Evolutionary conservation across 352 stramenopile genomes (phyloP).

Genomic region (Globisporangium nagaii): DNA sequence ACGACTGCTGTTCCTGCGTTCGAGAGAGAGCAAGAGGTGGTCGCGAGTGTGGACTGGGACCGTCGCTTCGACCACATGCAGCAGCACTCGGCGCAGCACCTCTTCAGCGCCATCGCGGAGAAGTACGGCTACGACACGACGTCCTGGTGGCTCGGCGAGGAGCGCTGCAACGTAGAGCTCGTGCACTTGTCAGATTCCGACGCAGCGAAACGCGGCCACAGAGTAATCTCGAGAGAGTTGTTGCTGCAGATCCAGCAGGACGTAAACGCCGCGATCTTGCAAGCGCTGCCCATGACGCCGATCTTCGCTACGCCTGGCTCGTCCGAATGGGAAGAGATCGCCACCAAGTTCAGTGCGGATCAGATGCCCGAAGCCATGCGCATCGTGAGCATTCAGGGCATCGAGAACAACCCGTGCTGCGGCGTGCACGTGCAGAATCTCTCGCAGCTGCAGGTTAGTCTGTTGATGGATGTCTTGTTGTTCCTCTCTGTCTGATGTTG

Average conservation of each 20-base stretch:
- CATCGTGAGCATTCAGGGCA: conserved; percentile 69
- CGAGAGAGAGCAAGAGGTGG: conserved; percentile 38
- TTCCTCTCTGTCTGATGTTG: no score
- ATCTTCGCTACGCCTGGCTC: conserved; percentile 48
- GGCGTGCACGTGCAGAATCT: conserved; percentile 81
- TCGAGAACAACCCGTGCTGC: conserved; percentile 87
- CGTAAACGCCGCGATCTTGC: conserved; percentile 71
- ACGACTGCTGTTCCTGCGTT: conserved; percentile 25
- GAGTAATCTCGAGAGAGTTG: conserved; percentile 24
- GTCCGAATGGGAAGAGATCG: conserved; percentile 47
- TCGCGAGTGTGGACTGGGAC: conserved; percentile 61
- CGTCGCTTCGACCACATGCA: conserved; percentile 87
- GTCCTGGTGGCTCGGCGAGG: conserved; percentile 71
- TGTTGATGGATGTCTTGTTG: not conserved
- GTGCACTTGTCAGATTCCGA: conserved; percentile 22
- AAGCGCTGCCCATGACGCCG: conserved; percentile 42
- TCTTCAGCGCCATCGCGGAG: conserved; percentile 82
- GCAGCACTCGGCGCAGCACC: conserved; percentile 87
- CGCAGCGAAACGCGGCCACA: conserved; percentile 11
- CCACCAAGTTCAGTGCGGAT: conserved; percentile 44
- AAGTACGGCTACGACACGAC: conserved; percentile 66
- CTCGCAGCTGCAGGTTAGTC: conserved; percentile 36
- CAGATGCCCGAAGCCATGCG: conserved; percentile 66
- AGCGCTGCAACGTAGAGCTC: conserved; percentile 81
- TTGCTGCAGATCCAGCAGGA: conserved; percentile 55